phyloP scores from a whole-genome alignment of 225 moss, liverwort and hornwort species.

The Antitrichia curtipendula region DNA sequence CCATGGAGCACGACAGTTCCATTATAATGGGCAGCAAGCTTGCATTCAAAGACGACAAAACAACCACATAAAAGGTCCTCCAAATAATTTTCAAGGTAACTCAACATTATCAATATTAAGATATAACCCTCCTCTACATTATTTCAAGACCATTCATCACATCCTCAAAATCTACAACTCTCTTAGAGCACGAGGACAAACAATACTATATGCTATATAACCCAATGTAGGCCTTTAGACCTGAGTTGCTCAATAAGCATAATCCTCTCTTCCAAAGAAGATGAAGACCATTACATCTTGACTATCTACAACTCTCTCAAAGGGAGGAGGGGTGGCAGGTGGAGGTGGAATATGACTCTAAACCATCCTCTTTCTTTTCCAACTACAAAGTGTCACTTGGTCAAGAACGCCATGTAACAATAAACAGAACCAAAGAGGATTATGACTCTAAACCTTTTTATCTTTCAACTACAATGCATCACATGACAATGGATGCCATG shows the following conservation, averaged over 20 bases:
- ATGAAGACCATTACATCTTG: neutral
- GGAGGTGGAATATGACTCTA: too few relatives aligned
- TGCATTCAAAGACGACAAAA: too few relatives aligned
- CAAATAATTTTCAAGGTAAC: neutral
- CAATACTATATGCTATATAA: too few relatives aligned
- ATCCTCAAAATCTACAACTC: neutral
- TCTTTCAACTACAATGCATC: neutral
- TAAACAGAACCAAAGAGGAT: neutral
- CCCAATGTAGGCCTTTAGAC: rapidly evolving
- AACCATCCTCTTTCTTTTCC: neutral
- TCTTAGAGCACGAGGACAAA: neutral
- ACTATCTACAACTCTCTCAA: neutral
- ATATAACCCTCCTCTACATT: neutral
- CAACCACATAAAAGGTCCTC: too few relatives aligned
- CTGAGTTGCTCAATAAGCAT: neutral
- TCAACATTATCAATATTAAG: neutral
- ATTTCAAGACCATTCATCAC: neutral
- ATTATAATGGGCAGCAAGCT: too few relatives aligned
- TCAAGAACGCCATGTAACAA: neutral
- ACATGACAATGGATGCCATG: neutral
- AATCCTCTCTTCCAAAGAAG: neutral
- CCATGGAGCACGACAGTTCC: too few relatives aligned
- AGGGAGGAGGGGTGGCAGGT: rapidly evolving
- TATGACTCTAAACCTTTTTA: too few relatives aligned
- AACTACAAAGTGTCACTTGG: neutral